These are phyloP conservation scores for Pseudomonodictys pantanalensis DNA, from an alignment of 495 filamentous ascomycete genomes.

Conservation along the genomic window DNA sequence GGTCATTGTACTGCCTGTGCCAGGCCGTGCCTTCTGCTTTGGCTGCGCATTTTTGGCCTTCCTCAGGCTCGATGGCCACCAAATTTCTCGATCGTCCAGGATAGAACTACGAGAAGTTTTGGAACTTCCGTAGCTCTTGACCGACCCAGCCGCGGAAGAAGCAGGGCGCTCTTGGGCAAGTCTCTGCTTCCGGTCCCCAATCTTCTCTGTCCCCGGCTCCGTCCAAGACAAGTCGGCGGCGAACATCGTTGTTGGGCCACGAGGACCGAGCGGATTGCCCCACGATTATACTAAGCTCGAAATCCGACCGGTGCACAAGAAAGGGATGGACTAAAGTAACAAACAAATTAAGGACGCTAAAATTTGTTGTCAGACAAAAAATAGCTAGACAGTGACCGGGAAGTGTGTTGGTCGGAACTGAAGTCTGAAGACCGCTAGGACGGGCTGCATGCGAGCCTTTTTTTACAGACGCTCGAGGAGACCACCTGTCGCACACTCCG, in stretches of 20 bases:
- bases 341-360: conserved; percentile 20
- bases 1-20: conserved; percentile 4
- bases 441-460: conserved; percentile 14
- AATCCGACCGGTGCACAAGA: neutral
- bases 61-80: conserved; percentile 22
- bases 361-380: conserved; percentile 1
- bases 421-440: conserved; percentile 3
- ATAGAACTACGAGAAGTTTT: conserved; percentile 21
- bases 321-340: neutral
- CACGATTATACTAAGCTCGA: neutral
- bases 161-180: conserved; percentile 15
- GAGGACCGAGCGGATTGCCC: neutral
- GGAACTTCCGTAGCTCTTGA: conserved; percentile 24
- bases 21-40: neutral
- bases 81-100: conserved; percentile 20
- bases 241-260: conserved; percentile 25
- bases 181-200: conserved; percentile 29
- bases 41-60: conserved; percentile 20
- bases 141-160: conserved; percentile 17
- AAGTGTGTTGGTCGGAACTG: neutral
- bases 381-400: conserved; percentile 4
- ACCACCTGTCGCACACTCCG: conserved; percentile 13
- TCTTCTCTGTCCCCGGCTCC: conserved; percentile 25
- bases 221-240: conserved; percentile 33
- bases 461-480: conserved; percentile 10